Base-by-base conservation (phyloP, 371 early-diverging fungal species). In the Antonospora locustae region DNA sequence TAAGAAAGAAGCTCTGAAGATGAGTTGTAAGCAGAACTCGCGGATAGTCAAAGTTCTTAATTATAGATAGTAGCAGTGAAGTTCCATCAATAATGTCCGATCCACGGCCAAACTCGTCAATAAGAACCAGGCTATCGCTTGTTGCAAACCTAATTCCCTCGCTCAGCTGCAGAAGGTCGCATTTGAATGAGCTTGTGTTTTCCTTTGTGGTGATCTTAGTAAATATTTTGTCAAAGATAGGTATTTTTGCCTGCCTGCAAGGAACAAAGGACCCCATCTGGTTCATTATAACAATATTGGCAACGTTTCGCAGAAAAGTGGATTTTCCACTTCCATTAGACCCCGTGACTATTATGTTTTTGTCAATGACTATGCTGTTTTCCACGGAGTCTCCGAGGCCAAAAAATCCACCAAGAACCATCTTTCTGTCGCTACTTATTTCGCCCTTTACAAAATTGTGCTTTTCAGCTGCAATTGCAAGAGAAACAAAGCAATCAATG, bases 211-310 rank as follows among this genome's bases (percentile, higher is more conserved):
- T 14, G 4, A 65, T 66, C 16, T 63, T 9, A 6, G 71, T 66
- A 20, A 6, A 51, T 53, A 17, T 63, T 37, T 53, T 39, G 20
- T 72, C 72, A 1, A 44, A 43, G 5, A 74, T 17, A 5, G 61
- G 55, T 9, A 73, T 9, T 0, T 2, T 12, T 0, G 65, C 61
- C 4, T 36, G 20, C 3, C 16, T 36, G 5, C 69, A 65, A 0
- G 72, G 73, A 17, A 72, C 48, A 28, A 37, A 55, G 30, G 62
- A 39, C 12, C 72, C 72, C 25, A 72, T 58, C 11, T 72, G 72
- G 14, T 67, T 61, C 56, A 73, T 38, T 25, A 48, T 34, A 14
- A 55, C 14, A 2, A 16, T 29, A 7, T 12, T 11, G 9, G 29
- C 55, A 4, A 55, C 34, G 2, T 3, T 17, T 22, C 34, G 19